These are phyloP conservation scores for Penicillium lividum DNA, from an alignment of 495 filamentous ascomycete species.

Conservation along the genomic window DNA sequence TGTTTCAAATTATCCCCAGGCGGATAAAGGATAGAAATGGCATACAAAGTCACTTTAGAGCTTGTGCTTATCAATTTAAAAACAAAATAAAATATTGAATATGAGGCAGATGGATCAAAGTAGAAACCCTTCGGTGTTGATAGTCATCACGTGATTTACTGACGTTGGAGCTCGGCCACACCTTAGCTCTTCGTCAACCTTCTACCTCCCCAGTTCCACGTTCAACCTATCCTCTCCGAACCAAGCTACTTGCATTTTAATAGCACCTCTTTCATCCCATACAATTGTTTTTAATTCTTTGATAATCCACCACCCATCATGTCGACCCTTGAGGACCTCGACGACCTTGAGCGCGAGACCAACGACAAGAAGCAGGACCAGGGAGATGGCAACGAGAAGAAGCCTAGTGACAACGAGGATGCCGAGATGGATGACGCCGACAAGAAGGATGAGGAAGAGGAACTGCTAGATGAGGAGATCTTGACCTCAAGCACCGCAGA, in stretches of 20 bases:
- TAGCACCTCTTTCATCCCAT: not conserved
- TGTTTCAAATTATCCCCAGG: not conserved
- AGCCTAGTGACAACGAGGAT: constrained; percentile 63
- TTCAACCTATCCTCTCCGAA: constrained; percentile 17
- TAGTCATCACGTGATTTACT: constrained; percentile 43
- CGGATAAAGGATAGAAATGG: no score
- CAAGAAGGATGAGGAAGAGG: constrained; percentile 68
- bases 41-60: no score
- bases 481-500: constrained; percentile 87
- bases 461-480: constrained; percentile 87
- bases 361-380: constrained; percentile 73
- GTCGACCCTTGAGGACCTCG: constrained; percentile 86
- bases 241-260: not conserved
- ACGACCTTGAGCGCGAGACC: constrained; percentile 73
- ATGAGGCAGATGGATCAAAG: not conserved
- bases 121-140: constrained; percentile 22
- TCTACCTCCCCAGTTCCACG: constrained; percentile 17
- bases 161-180: constrained; percentile 46
- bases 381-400: constrained; percentile 52
- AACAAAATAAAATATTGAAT: no score
- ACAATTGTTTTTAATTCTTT: constrained; percentile 13
- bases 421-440: constrained; percentile 90
- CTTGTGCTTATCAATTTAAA: no score
- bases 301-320: constrained; percentile 45
- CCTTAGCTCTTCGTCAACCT: constrained; percentile 35